Evolutionary conservation across 345 rosid species (phyloP).

Genomic region (Zanthoxylum bungeanum): DNA sequence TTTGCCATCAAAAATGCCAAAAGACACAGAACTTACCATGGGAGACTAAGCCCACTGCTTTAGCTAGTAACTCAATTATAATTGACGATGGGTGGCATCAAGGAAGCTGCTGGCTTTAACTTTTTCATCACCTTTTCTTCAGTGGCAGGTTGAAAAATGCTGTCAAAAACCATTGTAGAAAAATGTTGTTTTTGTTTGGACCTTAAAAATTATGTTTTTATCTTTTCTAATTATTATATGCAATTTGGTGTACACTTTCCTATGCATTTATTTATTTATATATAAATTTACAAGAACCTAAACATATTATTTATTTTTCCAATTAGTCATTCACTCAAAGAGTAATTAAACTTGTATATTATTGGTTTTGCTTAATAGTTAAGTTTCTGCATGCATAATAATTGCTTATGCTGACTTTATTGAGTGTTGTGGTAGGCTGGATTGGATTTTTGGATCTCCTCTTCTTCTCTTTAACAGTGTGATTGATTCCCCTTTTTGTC

Average conservation of each 20-base stretch:
- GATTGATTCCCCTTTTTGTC: background rate
- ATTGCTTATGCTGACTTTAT: background rate
- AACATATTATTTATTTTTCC: no score
- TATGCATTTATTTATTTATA: no score
- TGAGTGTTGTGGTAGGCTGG: constrained; percentile 31
- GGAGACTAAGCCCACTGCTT: background rate
- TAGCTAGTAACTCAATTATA: background rate
- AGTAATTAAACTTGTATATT: no score
- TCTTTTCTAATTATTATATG: no score
- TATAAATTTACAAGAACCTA: no score
- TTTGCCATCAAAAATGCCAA: background rate
- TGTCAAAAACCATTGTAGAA: background rate
- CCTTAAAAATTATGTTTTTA: no score
- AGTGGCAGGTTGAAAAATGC: background rate
- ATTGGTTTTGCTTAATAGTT: constrained; percentile 14
- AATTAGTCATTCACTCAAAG: no score
- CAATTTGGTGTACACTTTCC: no score
- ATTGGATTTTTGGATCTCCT: background rate
- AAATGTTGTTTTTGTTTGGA: background rate
- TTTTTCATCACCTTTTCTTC: background rate
- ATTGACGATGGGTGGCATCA: background rate
- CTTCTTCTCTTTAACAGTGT: background rate
- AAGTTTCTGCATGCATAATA: constrained; percentile 9
- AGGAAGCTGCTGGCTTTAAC: background rate
- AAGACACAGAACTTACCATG: background rate